Conservation (phyloP, 768 basidiomycete species). For the Phlebiopsis gigantea region DNA sequence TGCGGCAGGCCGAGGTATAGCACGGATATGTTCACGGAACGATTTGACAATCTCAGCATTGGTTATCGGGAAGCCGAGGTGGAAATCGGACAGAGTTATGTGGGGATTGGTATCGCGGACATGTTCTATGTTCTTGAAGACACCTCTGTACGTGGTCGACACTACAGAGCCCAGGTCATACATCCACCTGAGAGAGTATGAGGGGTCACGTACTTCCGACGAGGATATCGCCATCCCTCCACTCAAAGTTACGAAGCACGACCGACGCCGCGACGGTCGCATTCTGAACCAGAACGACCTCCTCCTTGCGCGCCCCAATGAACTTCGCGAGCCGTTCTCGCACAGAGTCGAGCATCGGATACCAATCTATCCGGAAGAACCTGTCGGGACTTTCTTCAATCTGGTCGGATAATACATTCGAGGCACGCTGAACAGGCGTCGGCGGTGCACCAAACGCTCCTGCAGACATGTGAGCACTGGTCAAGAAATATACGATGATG, state of each 20-base stretch:
- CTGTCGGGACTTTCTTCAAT: conserved; percentile 54
- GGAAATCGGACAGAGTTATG: conserved; percentile 43
- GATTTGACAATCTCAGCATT: conserved; percentile 44
- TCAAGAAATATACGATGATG: not conserved
- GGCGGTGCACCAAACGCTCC: conserved; percentile 60
- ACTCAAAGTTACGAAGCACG: conserved; percentile 56
- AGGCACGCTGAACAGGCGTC: conserved; percentile 42
- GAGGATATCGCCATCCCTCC: conserved; percentile 60
- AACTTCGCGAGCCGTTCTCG: conserved; percentile 41
- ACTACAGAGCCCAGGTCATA: conserved; percentile 27
- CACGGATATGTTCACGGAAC: conserved; percentile 34
- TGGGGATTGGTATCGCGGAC: conserved; percentile 50
- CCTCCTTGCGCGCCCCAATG: conserved; percentile 47
- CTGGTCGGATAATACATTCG: conserved; percentile 34
- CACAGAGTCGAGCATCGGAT: conserved; percentile 31
- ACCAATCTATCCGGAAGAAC: conserved; percentile 39
- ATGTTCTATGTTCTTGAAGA: conserved; percentile 43
- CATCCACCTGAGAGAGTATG: conserved; percentile 4
- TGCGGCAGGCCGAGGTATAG: conserved; percentile 16
- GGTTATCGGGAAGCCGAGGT: conserved; percentile 51
- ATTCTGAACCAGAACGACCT: conserved; percentile 53
- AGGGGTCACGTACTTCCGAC: conserved; percentile 42
- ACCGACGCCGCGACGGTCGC: conserved; percentile 60
- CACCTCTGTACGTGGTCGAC: conserved; percentile 49
- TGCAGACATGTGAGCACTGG: conserved; percentile 16